These are phyloP conservation scores for Digitaria exilis DNA, from an alignment of 202 grass and related monocot species.

Conservation along the genomic window DNA sequence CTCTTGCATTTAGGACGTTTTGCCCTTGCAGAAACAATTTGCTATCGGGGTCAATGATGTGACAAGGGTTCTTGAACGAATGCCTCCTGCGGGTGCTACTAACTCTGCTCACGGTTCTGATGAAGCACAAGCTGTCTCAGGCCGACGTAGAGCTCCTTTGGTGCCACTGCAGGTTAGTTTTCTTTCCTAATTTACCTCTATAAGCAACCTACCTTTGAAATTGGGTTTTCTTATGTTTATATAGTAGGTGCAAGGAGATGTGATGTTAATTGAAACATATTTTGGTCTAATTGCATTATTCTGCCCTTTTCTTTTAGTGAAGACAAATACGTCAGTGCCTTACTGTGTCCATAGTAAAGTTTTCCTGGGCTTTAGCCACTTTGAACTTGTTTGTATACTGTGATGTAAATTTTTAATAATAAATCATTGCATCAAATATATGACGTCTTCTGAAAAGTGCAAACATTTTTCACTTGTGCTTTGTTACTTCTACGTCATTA, in stretches of 20 bases:
- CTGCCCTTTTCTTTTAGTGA: background rate
- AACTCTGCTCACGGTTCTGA: slow-evolving; percentile 20
- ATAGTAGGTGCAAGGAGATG: background rate
- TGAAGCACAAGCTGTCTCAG: slow-evolving; percentile 30
- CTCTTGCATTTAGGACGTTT: background rate
- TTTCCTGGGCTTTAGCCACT: background rate
- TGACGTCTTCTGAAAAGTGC: background rate
- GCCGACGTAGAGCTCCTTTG: slow-evolving; percentile 42
- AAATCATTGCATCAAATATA: background rate
- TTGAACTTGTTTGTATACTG: background rate
- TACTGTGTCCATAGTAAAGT: background rate
- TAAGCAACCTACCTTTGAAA: background rate
- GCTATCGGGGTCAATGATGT: slow-evolving; percentile 86
- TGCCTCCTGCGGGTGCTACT: slow-evolving; percentile 41
- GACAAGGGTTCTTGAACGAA: slow-evolving; percentile 85
- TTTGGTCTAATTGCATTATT: background rate
- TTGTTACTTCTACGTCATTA: background rate
- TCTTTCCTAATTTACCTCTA: slow-evolving; percentile 11
- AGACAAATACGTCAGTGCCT: background rate
- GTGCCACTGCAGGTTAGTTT: slow-evolving; percentile 60
- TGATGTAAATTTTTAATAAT: background rate
- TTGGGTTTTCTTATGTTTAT: background rate
- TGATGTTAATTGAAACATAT: background rate
- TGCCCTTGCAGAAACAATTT: slow-evolving; percentile 70
- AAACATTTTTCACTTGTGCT: background rate